Conservation (phyloP, 2,329 filamentous ascomycete genomes). For the Fusarium sp. region DNA sequence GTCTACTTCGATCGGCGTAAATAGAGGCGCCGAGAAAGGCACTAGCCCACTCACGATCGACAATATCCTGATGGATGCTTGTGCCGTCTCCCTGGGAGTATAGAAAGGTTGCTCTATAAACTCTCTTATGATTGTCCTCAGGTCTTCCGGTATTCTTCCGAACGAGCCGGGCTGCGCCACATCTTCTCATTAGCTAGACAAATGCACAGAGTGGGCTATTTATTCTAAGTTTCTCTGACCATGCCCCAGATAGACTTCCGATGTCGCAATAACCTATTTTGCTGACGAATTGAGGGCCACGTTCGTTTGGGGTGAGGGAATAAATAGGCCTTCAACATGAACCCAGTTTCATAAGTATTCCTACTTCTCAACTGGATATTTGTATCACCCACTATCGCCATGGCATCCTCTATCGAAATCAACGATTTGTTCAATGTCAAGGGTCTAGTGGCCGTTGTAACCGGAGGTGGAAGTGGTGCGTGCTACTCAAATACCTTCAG, state of each 20-base stretch:
- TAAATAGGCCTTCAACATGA: not conserved
- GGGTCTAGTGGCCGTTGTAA: conserved; percentile 69
- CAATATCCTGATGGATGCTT: too few species aligned
- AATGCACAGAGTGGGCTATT: too few species aligned
- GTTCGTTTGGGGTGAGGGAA: not conserved
- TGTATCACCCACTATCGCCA: not conserved
- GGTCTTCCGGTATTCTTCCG: too few species aligned
- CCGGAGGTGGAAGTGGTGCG: conserved; percentile 62
- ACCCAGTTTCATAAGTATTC: not conserved
- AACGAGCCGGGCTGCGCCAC: too few species aligned
- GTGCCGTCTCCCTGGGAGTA: too few species aligned
- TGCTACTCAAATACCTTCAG: not conserved
- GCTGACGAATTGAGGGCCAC: not conserved
- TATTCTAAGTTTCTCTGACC: too few species aligned
- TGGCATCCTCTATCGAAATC: not conserved
- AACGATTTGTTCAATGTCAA: conserved; percentile 63
- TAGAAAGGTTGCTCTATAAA: too few species aligned
- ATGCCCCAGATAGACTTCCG: not conserved
- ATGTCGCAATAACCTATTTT: not conserved
- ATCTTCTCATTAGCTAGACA: too few species aligned
- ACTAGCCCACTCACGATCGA: too few species aligned
- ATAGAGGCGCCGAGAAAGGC: too few species aligned
- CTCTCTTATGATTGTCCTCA: too few species aligned
- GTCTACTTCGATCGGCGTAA: too few species aligned
- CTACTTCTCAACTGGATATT: not conserved